Evolutionary conservation across 129 eudicot genomes (phyloP).

Genomic region (Flaveria robusta): DNA sequence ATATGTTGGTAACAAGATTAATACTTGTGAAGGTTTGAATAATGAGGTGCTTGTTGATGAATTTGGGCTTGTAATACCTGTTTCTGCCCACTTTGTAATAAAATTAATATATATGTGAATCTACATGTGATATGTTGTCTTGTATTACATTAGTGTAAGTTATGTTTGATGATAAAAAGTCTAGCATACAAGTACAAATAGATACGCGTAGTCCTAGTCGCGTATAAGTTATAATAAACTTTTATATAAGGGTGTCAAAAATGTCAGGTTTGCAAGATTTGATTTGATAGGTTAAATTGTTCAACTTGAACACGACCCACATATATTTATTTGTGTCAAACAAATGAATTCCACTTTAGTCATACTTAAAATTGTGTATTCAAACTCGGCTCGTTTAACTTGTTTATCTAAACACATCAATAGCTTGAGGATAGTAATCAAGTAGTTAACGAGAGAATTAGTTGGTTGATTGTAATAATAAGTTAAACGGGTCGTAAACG

Average conservation of each 20-base stretch:
- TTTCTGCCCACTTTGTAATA: neutral
- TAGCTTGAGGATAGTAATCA: neutral
- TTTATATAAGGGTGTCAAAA: neutral
- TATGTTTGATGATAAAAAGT: neutral
- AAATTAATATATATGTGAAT: no score
- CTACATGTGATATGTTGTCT: no score
- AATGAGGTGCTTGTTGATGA: neutral
- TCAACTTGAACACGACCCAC: neutral
- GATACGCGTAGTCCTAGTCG: neutral
- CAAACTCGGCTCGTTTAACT: neutral
- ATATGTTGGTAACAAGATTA: neutral
- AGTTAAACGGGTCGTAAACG: neutral
- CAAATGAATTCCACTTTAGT: neutral
- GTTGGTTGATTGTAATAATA: neutral
- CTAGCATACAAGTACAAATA: neutral
- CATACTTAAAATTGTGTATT: neutral
- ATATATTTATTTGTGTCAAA: neutral
- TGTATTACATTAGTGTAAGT: neutral
- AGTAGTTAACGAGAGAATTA: neutral
- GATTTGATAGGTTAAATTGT: neutral
- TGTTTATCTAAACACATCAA: neutral
- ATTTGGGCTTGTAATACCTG: neutral
- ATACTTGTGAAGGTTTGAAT: neutral
- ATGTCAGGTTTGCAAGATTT: neutral
- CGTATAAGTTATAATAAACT: neutral